phyloP scores from a whole-genome alignment of 495 filamentous ascomycete species.

The Penicillium dipodomyicola region DNA sequence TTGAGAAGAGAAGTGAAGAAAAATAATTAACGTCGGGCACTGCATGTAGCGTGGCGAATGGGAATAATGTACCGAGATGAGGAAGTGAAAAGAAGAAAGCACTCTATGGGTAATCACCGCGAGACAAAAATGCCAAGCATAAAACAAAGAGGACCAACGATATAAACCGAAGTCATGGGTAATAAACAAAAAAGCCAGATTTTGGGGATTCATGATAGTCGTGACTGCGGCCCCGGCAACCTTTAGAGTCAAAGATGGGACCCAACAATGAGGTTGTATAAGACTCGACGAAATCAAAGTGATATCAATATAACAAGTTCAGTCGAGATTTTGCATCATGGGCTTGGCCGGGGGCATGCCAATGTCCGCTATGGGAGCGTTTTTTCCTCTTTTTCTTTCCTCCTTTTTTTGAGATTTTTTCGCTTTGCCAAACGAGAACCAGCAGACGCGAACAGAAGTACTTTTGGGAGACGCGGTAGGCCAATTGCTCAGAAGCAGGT shows the following conservation, averaged over 20 bases:
- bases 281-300: background rate
- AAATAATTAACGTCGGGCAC: constrained; percentile 27
- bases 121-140: constrained; percentile 33
- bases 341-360: constrained; percentile 28
- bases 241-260: background rate
- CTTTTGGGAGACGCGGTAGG: constrained; percentile 36
- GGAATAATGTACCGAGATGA: constrained; percentile 35
- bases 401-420: constrained; percentile 29
- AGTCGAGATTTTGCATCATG: constrained; percentile 16
- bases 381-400: constrained; percentile 39
- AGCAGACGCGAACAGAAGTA: constrained; percentile 35
- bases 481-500: constrained; percentile 27
- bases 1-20: constrained; percentile 22
- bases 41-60: constrained; percentile 27
- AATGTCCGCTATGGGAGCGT: constrained; percentile 36
- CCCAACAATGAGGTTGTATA: background rate
- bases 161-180: constrained; percentile 34
- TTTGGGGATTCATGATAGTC: constrained; percentile 47
- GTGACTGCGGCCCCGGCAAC: constrained; percentile 38
- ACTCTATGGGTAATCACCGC: constrained; percentile 38
- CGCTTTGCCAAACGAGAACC: constrained; percentile 30
- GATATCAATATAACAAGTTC: background rate
- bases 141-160: constrained; percentile 26
- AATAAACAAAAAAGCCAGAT: constrained; percentile 36
- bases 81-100: constrained; percentile 20